Base-by-base conservation (phyloP, 176 grass and related monocot genomes). In the Oryza officinalis region DNA sequence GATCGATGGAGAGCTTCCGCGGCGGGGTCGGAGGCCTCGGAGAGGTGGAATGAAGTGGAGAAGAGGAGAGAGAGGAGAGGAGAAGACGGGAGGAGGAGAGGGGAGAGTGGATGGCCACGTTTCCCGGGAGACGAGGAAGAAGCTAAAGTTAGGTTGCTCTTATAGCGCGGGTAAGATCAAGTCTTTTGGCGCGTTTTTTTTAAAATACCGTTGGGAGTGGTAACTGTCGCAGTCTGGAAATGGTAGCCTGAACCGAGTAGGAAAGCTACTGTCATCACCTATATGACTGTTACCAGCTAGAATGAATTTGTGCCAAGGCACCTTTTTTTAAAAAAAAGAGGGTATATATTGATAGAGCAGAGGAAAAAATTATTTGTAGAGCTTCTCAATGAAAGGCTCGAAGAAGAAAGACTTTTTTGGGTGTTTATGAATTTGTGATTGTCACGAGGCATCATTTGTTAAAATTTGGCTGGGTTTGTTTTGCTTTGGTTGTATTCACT, bases 171-270 rank as follows among this genome's bases (percentile, higher is more conserved):
- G 74, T 2, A 43, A 28, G 17, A 46, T 74, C 60, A 43, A 49
- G 50, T 28, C 57, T 14, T 75, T 83, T 90, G 84, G 75, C 88
- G 88, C 83, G 83, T 86, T 67, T 78, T 86, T 86, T 74, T 59
- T 40, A 79, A 74, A 69, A 84, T 54, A 38, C 75, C 80, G 75
- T 83, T 86, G 78, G 18, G 75, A 74, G 77, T 64, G 5, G 61
- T 37, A 54, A 75, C 63, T 10, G 37, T 89, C 87, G 73, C 28
- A 10, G 78, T 81, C 83, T 37, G 65, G 30, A 41, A 81, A 68
- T 15, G 86, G 43, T 84, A 13, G 67, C 61, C 81, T 26, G 76
- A 88, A 88, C 10, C 77, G 75, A 74, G 80, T 79, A 65, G 3
- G 31, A 23, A 68, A 75, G 63, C 25, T 22, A 57, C n/a, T 10